A percentile compares a stretch with the other conserved stretches of the same genome.
phyloP scores from a whole-genome alignment of 2,329 filamentous ascomycete genomes.

The Immersiporthe knoxdaviesiana region DNA sequence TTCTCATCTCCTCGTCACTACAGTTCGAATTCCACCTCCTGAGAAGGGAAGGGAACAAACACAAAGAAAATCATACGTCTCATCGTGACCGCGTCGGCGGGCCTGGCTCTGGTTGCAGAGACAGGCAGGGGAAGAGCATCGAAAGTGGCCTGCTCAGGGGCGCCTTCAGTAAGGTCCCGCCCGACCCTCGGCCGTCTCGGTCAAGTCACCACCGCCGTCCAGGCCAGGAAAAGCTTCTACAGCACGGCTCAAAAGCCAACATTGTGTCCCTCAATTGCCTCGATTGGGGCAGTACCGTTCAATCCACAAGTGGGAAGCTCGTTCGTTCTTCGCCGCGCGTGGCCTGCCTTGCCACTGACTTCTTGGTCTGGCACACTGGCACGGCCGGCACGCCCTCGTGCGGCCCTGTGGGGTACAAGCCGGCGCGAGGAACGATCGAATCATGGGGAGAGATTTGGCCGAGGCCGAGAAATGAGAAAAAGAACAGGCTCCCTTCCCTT shows the following conservation, averaged over 20 bases:
- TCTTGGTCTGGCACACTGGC: not conserved
- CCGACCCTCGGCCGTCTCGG: not conserved
- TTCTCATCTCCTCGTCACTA: slow-evolving; percentile 6
- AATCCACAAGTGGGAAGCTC: not conserved
- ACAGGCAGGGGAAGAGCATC: not conserved
- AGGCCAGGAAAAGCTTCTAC: not conserved
- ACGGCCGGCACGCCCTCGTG: not conserved
- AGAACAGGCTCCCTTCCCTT: slow-evolving; percentile 33
- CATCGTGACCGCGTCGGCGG: not conserved
- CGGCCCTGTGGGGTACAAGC: not conserved
- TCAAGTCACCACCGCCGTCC: not conserved
- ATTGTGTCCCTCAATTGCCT: too few relatives aligned
- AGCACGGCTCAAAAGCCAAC: not conserved
- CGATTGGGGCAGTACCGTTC: not conserved
- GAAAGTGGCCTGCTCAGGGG: slow-evolving; percentile 4
- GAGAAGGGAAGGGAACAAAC: not conserved
- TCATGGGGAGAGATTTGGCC: slow-evolving; percentile 13
- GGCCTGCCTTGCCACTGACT: not conserved
- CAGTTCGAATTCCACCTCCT: slow-evolving; percentile 16
- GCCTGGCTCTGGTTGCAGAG: not conserved
- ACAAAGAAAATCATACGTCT: not conserved
- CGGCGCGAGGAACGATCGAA: slow-evolving; percentile 2
- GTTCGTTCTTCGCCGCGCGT: not conserved
- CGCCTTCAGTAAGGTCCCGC: slow-evolving; percentile 6
- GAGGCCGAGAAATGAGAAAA: slow-evolving; percentile 21